Evolutionary conservation across 2,329 filamentous ascomycete species (phyloP).

Genomic region (Diaporthe sp.): DNA sequence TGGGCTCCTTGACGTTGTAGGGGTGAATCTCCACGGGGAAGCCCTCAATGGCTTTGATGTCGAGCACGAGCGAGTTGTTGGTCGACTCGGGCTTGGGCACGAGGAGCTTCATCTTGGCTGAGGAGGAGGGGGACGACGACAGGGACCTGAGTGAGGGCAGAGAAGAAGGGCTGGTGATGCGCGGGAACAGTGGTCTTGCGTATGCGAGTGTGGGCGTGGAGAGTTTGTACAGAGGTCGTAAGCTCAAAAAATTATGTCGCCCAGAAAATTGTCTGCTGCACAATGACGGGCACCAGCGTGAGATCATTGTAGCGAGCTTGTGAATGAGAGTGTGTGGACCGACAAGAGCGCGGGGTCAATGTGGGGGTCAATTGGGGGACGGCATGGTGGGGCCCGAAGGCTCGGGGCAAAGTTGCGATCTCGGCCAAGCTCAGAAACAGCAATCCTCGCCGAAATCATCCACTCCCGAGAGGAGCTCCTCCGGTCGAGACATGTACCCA

Average conservation of each 20-base stretch:
- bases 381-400: not conserved
- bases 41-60: constrained; percentile 67
- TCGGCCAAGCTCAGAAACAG: constrained; percentile 1
- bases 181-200: not conserved
- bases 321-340: constrained; percentile 8
- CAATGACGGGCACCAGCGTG: constrained; percentile 2
- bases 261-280: not conserved
- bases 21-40: constrained; percentile 69
- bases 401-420: constrained; percentile 20
- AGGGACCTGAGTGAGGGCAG: constrained; percentile 1
- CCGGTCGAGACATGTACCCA: not conserved
- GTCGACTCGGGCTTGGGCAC: constrained; percentile 68
- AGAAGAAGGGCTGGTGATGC: not conserved
- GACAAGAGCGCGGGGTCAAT: constrained; percentile 22
- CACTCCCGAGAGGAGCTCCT: not conserved
- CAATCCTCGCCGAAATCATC: constrained; percentile 14
- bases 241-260: not conserved
- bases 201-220: not conserved
- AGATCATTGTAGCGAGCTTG: constrained; percentile 28
- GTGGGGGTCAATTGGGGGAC: constrained; percentile 25
- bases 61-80: constrained; percentile 51
- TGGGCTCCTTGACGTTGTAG: constrained; percentile 69
- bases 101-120: constrained; percentile 70
- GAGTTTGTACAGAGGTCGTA: not conserved
- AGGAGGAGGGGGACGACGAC: not conserved